Evolutionary conservation across 305 asterid species (phyloP), one percentile per base, ranked within the genome.

Genomic region (Fraxinus dipetala): DNA sequence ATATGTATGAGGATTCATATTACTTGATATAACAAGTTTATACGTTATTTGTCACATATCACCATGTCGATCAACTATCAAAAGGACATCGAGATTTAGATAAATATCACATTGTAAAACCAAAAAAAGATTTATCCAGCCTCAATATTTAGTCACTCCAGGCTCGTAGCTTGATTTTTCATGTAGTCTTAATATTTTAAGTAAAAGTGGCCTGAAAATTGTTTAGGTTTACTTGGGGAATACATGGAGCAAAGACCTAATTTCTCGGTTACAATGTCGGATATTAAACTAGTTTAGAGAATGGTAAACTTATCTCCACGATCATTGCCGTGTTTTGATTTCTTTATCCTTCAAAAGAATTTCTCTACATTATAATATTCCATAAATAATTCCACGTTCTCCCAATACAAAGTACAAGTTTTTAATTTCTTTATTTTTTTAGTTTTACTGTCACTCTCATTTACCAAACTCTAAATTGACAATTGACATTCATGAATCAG

Each of bases 191-290:
- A 1, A 40, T 2, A 9, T 40, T 9, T 40, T 1, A 40, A 40
- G 14, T 38, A 7, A 7, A 38, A 38, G 11, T 38, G 10, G 48
- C 14, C 48, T 43, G 16, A 43, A 10, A 43, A 10, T 43, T 43
- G 16, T 11, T 38, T 43, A 11, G 16, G 51, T 43, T 10, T 43
- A 43, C 51, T 43, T 43, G 1, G 51, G 16, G 51, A 72, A 76
- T 36, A 14, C 35, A 16, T 20, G 35, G 78, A 92, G 88, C 91
- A 90, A 87, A 65, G 82, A 79, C 81, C 91, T 85, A 86, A 38
- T 14, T 85, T 81, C 34, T 30, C 79, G 93, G 89, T 83, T 81
- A 86, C 86, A 0, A 1, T 91, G 97, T 90, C 90, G 90, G 93
- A 30, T 73, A 77, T 16, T n/a, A 69, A 67, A 78, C 35, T 75